Evolutionary conservation across 306 rosid species (phyloP).

Genomic region (Ziziphus jujuba): DNA sequence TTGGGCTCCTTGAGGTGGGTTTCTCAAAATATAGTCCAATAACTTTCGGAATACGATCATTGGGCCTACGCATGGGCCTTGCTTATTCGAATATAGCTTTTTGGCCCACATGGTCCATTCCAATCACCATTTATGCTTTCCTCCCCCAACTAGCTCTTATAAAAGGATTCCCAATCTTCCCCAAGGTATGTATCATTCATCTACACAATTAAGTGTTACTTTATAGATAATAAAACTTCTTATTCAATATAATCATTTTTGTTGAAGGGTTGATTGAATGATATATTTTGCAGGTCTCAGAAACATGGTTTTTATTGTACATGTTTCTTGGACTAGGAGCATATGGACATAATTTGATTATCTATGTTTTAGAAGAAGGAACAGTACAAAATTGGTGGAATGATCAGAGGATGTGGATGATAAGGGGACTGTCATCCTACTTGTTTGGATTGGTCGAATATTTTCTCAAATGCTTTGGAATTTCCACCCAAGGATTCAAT

Average conservation of each 20-base stretch:
- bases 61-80: conserved; percentile 38
- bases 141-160: conserved; percentile 41
- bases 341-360: conserved; percentile 31
- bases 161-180: conserved; percentile 38
- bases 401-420: conserved; percentile 51
- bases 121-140: conserved; percentile 29
- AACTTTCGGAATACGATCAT: conserved; percentile 7
- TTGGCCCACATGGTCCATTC: conserved; percentile 33
- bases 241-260: no score
- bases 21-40: conserved; percentile 33
- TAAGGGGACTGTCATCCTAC: conserved; percentile 29
- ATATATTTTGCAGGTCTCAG: conserved; percentile 22
- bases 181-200: conserved; percentile 19
- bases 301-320: conserved; percentile 34
- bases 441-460: conserved; percentile 33
- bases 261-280: no score
- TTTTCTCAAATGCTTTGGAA: conserved; percentile 17
- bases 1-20: conserved; percentile 32
- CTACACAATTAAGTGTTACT: no score
- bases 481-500: conserved; percentile 29
- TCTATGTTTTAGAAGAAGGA: conserved; percentile 23
- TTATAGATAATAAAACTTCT: no score
- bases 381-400: conserved; percentile 42
- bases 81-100: conserved; percentile 24
- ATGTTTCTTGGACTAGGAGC: conserved; percentile 38